A percentile compares a stretch with the other conserved stretches of the same genome.
Conservation (phyloP, 2,329 filamentous ascomycete species). For the Colletotrichum neosansevieriae region DNA sequence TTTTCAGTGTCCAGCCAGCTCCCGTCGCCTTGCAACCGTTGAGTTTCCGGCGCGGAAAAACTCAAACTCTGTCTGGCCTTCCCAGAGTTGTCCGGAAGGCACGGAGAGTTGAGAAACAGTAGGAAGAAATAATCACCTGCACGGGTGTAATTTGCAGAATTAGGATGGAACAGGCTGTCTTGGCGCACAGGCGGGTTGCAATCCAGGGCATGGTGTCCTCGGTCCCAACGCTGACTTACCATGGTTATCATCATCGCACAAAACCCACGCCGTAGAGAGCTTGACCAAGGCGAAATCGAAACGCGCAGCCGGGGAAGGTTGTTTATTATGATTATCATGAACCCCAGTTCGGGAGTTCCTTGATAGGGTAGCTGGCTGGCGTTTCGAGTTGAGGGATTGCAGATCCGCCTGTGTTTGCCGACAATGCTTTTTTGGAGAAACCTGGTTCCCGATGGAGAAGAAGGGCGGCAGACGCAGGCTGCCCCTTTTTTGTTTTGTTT, state of each 20-base stretch:
- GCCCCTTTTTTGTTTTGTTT: conserved; percentile 14
- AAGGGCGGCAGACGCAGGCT: neutral
- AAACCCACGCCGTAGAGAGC: neutral
- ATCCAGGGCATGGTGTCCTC: conserved; percentile 7
- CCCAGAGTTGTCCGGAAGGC: neutral
- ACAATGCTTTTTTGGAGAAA: conserved; percentile 8
- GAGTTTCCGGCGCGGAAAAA: neutral
- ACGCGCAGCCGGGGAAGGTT: neutral
- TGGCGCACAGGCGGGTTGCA: conserved; percentile 3
- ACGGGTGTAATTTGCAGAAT: conserved; percentile 17
- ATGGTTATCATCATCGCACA: neutral
- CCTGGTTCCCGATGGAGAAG: neutral
- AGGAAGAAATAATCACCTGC: neutral
- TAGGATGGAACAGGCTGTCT: conserved; percentile 21
- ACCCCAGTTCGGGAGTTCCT: conserved; percentile 25
- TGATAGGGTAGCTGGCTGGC: conserved; percentile 6
- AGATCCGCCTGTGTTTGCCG: conserved; percentile 12
- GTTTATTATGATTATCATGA: neutral
- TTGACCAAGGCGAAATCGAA: neutral
- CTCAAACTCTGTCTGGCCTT: conserved; percentile 2
- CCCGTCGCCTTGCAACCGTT: neutral
- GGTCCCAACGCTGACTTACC: neutral
- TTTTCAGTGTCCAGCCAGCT: neutral
- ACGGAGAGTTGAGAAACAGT: neutral
- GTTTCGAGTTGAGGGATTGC: conserved; percentile 38